Conservation (phyloP, 768 basidiomycete genomes). For the Trichaptum fuscoviolaceum region DNA sequence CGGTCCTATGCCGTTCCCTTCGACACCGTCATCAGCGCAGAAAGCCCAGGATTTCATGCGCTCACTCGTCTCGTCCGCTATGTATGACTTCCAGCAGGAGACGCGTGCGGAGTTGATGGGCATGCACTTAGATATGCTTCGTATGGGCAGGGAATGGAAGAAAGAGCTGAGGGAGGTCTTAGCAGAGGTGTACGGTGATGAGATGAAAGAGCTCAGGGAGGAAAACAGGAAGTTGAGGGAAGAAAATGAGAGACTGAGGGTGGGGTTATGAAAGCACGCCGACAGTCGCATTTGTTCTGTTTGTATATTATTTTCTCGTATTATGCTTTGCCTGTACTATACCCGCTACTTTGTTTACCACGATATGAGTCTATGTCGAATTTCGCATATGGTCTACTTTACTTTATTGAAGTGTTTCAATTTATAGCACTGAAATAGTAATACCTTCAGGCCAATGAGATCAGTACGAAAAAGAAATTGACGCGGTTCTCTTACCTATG, state of each 20-base stretch:
- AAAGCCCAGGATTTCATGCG: conserved; percentile 56
- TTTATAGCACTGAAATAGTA: too few species aligned
- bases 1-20: conserved; percentile 28
- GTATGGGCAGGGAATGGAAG: conserved; percentile 67
- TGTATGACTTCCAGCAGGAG: conserved; percentile 70
- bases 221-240: conserved; percentile 53
- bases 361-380: background rate
- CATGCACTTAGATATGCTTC: conserved; percentile 66
- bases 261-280: conserved; percentile 23
- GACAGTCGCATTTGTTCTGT: background rate
- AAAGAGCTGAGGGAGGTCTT: conserved; percentile 55
- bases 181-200: conserved; percentile 51
- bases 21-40: conserved; percentile 19
- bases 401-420: background rate
- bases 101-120: conserved; percentile 68
- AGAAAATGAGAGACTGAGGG: conserved; percentile 56
- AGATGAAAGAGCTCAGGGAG: conserved; percentile 40
- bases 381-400: background rate
- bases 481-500: background rate
- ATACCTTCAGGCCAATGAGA: background rate
- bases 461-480: background rate
- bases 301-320: background rate
- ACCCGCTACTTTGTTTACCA: background rate
- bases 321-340: background rate
- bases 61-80: conserved; percentile 61